A percentile compares a stretch with the other conserved stretches of the same genome.
Evolutionary conservation across 164 flowering plant species (phyloP).

Genomic region (Tetrastigma voinierianum): DNA sequence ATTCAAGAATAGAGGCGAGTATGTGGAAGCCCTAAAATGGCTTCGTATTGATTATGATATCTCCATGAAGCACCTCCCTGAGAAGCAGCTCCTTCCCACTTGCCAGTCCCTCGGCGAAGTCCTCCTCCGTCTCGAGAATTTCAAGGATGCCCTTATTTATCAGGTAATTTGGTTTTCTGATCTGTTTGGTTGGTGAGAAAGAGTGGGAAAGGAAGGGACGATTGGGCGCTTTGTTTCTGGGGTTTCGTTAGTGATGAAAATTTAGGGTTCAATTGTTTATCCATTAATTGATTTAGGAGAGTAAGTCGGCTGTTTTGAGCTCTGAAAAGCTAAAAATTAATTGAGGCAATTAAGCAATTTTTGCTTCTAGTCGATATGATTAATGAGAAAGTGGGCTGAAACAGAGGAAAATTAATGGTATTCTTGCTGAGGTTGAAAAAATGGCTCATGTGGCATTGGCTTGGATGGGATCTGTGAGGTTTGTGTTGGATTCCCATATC

Average conservation of each 20-base stretch:
- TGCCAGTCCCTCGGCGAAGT: constrained; percentile 94
- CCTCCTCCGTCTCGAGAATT: constrained; percentile 65
- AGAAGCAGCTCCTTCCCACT: constrained; percentile 74
- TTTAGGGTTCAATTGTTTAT: no score
- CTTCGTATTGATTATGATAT: constrained; percentile 77
- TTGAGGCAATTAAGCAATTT: no score
- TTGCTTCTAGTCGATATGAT: no score
- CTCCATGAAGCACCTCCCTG: constrained; percentile 61
- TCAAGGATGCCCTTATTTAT: constrained; percentile 68
- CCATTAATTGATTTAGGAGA: no score
- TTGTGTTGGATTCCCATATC: no score
- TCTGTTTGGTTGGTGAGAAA: not conserved
- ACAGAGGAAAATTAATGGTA: not conserved
- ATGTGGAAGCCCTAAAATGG: constrained; percentile 86
- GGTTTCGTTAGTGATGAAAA: no score
- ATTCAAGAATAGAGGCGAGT: constrained; percentile 78
- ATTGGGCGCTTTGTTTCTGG: no score
- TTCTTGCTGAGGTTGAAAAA: not conserved
- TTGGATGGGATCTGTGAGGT: no score
- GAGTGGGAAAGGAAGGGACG: not conserved
- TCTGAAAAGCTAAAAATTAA: no score
- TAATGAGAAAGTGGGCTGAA: not conserved
- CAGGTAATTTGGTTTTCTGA: constrained; percentile 50
- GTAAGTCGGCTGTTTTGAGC: no score
- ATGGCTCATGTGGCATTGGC: no score